phyloP scores from a whole-genome alignment of 2,329 filamentous ascomycete species.

The Laburnicola sp. region DNA sequence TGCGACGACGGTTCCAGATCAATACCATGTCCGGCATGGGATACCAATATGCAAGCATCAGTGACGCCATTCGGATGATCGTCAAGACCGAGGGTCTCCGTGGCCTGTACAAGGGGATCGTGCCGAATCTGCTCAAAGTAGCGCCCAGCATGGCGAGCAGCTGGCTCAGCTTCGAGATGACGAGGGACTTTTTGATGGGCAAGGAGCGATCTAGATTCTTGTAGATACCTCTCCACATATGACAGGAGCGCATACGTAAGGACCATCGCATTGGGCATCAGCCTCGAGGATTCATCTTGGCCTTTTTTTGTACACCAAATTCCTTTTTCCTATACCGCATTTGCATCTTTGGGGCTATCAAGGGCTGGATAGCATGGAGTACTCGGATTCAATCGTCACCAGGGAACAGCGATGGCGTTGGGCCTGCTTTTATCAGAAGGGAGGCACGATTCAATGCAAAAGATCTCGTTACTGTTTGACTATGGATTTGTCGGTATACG shows the following conservation, averaged over 20 bases:
- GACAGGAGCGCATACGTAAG: not conserved
- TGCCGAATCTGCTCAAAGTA: conserved; percentile 94
- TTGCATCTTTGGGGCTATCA: conserved; percentile 7
- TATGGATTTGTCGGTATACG: too few species aligned
- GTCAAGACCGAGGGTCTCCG: conserved; percentile 77
- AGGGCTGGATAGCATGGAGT: conserved; percentile 1
- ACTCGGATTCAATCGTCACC: not conserved
- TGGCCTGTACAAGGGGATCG: conserved; percentile 93
- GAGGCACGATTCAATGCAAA: not conserved
- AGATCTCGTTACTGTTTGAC: too few species aligned
- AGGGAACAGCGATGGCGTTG: conserved; percentile 5
- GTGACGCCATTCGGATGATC: conserved; percentile 81
- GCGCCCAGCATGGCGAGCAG: conserved; percentile 98
- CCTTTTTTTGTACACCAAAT: not conserved
- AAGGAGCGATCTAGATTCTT: conserved; percentile 36
- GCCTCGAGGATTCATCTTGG: not conserved
- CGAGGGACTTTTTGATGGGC: conserved; percentile 77
- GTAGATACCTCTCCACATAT: conserved; percentile 19
- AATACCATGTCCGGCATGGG: conserved; percentile 99
- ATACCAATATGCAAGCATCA: conserved; percentile 87
- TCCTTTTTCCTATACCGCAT: conserved; percentile 3
- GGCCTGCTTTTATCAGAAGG: conserved; percentile 3
- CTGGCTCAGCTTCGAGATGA: conserved; percentile 96
- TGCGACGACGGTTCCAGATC: conserved; percentile 93
- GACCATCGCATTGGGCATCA: not conserved